A percentile compares a stretch with the other conserved stretches of the same genome.
These are phyloP conservation scores for Fusarium agapanthi DNA, from an alignment of 2,329 filamentous ascomycete species.

Conservation along the genomic window DNA sequence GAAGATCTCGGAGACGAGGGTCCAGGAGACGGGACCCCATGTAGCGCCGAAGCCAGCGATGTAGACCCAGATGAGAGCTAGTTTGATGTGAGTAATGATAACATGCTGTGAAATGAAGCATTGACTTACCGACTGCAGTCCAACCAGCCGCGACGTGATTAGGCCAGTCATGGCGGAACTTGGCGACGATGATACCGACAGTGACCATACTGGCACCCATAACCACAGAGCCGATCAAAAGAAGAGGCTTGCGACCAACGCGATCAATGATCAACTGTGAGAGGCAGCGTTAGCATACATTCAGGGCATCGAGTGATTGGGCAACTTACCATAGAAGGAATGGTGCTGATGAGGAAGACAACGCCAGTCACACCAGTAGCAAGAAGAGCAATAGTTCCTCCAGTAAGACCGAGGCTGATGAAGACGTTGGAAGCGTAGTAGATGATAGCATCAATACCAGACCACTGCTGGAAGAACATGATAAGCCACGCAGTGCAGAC, in stretches of 20 bases:
- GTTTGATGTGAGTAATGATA: fast-evolving
- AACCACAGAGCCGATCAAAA: constrained; percentile 49
- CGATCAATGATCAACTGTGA: constrained; percentile 48
- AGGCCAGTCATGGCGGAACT: constrained; percentile 38
- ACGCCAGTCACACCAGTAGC: constrained; percentile 78
- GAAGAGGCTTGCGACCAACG: constrained; percentile 52
- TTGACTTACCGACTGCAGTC: constrained; percentile 44
- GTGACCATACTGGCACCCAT: constrained; percentile 44
- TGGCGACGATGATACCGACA: constrained; percentile 31
- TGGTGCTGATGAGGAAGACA: constrained; percentile 63
- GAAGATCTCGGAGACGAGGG: constrained; percentile 58
- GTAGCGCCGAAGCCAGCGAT: constrained; percentile 58
- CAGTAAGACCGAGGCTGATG: constrained; percentile 67
- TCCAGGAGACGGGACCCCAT: constrained; percentile 59
- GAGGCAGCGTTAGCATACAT: background rate
- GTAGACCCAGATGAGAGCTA: constrained; percentile 54
- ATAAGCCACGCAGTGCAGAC: constrained; percentile 71
- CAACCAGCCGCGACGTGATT: constrained; percentile 49
- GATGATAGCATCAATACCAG: constrained; percentile 48
- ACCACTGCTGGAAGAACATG: constrained; percentile 66
- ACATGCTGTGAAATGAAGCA: fast-evolving
- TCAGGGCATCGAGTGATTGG: fast-evolving
- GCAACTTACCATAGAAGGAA: constrained; percentile 43
- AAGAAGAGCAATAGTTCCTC: constrained; percentile 67
- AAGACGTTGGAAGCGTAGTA: constrained; percentile 67